Conservation (phyloP, 768 basidiomycete genomes). For the Mycena rosella region DNA sequence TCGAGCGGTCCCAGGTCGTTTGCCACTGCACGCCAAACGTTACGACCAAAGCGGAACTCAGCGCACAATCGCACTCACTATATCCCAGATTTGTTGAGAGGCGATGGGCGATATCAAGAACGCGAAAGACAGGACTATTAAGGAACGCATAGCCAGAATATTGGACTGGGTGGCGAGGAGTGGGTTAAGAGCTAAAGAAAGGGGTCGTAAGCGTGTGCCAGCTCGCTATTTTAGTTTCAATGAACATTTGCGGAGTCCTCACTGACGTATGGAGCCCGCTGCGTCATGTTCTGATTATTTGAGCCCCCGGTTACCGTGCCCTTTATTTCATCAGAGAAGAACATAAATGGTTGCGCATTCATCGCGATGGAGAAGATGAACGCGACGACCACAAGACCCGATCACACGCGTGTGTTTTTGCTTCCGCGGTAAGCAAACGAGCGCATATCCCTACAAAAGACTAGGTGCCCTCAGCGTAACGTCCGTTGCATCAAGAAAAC, state of each 20-base stretch:
- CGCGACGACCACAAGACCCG: conserved; percentile 17
- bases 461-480: no score
- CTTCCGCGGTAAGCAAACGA: no score
- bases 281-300: conserved; percentile 19
- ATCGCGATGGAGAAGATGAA: neutral
- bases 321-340: conserved; percentile 26
- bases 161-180: neutral
- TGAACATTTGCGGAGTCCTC: neutral
- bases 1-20: conserved; percentile 66
- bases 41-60: conserved; percentile 10
- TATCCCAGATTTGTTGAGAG: conserved; percentile 68
- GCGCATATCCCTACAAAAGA: no score
- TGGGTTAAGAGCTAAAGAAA: neutral
- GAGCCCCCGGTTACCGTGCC: conserved; percentile 7
- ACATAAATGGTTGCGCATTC: conserved; percentile 12
- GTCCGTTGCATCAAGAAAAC: no score
- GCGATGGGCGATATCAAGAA: conserved; percentile 41
- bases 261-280: conserved; percentile 17
- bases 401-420: conserved; percentile 22
- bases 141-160: conserved; percentile 30
- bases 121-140: conserved; percentile 30
- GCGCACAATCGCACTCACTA: conserved; percentile 50
- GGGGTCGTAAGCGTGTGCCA: neutral
- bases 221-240: no score
- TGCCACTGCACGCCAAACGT: conserved; percentile 59